Base-by-base conservation (phyloP, 768 basidiomycete genomes). In the Paxillus involutus region DNA sequence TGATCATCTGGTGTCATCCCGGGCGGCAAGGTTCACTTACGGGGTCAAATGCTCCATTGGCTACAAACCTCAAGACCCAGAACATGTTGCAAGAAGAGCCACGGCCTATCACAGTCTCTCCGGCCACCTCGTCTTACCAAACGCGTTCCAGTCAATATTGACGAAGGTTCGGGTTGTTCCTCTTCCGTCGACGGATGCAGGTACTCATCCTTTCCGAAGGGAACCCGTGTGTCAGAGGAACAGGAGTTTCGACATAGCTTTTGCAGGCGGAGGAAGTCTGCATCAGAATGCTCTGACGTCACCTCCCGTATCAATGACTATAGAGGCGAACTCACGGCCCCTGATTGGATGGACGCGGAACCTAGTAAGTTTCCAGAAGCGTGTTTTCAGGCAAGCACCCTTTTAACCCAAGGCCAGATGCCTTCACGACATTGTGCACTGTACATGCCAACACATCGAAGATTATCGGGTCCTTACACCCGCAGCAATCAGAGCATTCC, bases 41-140 rank as follows among this genome's bases (percentile, higher is more conserved):
- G 81, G 81, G 7, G 91, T 76, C 78, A 82, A 46, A 78, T 92
- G 32, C 24, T 0, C 29, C 1, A 5, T 2, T 33, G 7, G 3
- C 0, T 55, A 48, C 4, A 32, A 64, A 5, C n/a, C 14, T 21
- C 8, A 45, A 3, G 7, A 63, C n/a, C 36, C 32, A 0, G 58
- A 63, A 0, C 62, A 63, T 37, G 5, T 47, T 21, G 49, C 49
- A 10, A 57, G 62, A 43, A 49, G 13, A 26, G 29, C 43, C 9
- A 40, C 29, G 4, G 63, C 62, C 58, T 9, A 6, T 29, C 24
- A 3, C 10, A 30, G 21, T n/a, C 12, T 35, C 35, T 12, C 35
- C 35, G 35, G 35, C 13, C 13, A 9, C 13, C 35, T 14, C 13
- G 35, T 35, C 35, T 3, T 35, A 35, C 35, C 35, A 35, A 35